A percentile compares a stretch with the other conserved stretches of the same genome.
Conservation (phyloP, 176 grass and related monocot species). For the Ensete glaucum region DNA sequence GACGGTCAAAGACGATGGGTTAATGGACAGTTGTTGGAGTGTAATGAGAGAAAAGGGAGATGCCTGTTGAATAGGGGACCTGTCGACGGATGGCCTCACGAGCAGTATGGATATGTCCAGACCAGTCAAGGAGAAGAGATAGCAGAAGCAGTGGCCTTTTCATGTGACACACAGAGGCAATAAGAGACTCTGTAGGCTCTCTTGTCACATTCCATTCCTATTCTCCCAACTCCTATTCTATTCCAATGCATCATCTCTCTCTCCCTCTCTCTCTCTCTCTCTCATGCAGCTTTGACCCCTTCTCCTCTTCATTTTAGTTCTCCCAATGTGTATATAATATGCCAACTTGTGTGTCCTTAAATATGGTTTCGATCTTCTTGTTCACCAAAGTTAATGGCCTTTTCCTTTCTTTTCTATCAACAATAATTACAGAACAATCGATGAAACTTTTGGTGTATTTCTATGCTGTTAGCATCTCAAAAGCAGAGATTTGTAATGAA, state of each 20-base stretch:
- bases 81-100: conserved; percentile 1
- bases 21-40: conserved; percentile 7
- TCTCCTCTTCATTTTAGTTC: background rate
- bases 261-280: background rate
- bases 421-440: too few relatives aligned
- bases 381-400: too few relatives aligned
- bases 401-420: too few relatives aligned
- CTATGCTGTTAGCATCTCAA: too few relatives aligned
- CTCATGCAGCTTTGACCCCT: background rate
- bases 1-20: conserved; percentile 10
- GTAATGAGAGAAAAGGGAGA: conserved; percentile 12
- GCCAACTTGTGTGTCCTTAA: too few relatives aligned
- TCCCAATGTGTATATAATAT: background rate
- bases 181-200: background rate
- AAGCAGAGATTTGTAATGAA: too few relatives aligned
- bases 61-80: conserved; percentile 22
- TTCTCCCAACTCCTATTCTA: background rate
- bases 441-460: too few relatives aligned
- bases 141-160: background rate
- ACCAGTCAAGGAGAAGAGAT: background rate
- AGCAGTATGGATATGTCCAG: conserved; percentile 2
- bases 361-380: too few relatives aligned
- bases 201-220: conserved; percentile 7
- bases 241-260: background rate
- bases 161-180: conserved; percentile 1